These are phyloP conservation scores for Clarireedia paspali DNA, from an alignment of 2,329 filamentous ascomycete species.

Conservation along the genomic window DNA sequence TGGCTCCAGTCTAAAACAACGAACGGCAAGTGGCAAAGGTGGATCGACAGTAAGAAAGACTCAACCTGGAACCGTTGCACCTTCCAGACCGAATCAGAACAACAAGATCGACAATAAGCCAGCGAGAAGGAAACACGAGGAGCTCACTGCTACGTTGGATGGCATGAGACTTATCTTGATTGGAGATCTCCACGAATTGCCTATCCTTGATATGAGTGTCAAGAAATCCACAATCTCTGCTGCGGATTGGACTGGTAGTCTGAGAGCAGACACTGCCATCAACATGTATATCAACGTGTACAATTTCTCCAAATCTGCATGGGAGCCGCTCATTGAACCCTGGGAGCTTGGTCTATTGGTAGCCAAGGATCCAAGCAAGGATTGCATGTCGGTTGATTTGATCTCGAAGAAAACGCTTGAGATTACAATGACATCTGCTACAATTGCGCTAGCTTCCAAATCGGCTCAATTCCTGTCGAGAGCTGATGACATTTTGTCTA, in stretches of 20 bases:
- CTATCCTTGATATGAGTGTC: slow-evolving; percentile 87
- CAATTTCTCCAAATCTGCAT: slow-evolving; percentile 98
- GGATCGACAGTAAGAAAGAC: slow-evolving; percentile 44
- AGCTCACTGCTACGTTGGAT: slow-evolving; percentile 77
- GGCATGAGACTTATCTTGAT: slow-evolving; percentile 90
- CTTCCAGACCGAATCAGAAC: slow-evolving; percentile 7
- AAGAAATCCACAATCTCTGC: slow-evolving; percentile 82
- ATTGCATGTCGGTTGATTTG: slow-evolving; percentile 74
- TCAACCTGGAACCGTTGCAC: slow-evolving; percentile 30
- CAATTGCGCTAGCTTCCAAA: slow-evolving; percentile 87
- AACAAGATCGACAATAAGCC: slow-evolving; percentile 6
- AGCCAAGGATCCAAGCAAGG: slow-evolving; percentile 66
- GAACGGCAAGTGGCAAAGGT: slow-evolving; percentile 48
- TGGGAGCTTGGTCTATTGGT: slow-evolving; percentile 94
- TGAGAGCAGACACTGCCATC: slow-evolving; percentile 83
- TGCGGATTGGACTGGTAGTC: slow-evolving; percentile 81
- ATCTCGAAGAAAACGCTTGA: slow-evolving; percentile 88
- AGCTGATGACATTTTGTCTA: slow-evolving; percentile 77
- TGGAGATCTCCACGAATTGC: slow-evolving; percentile 90
- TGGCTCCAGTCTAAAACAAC: slow-evolving; percentile 39
- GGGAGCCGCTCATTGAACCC: slow-evolving; percentile 93
- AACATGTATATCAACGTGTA: slow-evolving; percentile 95
- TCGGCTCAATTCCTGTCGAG: slow-evolving; percentile 86
- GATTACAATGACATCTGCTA: slow-evolving; percentile 84
- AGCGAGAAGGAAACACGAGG: slow-evolving; percentile 53